Conservation (phyloP, 2,329 filamentous ascomycete genomes). For the Phoma sp. region DNA sequence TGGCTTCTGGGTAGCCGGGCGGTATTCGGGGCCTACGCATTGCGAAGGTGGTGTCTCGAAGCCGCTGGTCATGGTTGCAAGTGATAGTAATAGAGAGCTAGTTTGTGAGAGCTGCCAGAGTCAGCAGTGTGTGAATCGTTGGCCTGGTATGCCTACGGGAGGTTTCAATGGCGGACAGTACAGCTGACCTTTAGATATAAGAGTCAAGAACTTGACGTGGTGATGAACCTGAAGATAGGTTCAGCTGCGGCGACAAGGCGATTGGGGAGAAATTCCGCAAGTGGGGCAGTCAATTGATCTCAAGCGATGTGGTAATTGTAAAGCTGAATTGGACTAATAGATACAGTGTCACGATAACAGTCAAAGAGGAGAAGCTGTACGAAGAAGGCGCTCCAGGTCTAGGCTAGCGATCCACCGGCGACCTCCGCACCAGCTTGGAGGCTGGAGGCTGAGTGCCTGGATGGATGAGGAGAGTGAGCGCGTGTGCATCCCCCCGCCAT, state of each 20-base stretch:
- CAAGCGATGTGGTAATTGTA: conserved; percentile 19
- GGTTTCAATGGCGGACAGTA: neutral
- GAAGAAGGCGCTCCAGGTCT: conserved; percentile 23
- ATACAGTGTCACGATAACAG: conserved; percentile 26
- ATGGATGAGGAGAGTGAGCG: conserved; percentile 21
- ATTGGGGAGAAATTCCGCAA: conserved; percentile 17
- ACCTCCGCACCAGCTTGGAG: conserved; percentile 30
- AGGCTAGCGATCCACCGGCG: conserved; percentile 45
- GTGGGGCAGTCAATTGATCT: conserved; percentile 19
- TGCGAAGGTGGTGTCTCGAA: conserved; percentile 55
- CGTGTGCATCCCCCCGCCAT: conserved; percentile 14
- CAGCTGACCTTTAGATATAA: neutral
- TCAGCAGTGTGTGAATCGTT: neutral
- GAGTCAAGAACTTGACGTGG: conserved; percentile 3
- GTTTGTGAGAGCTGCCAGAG: neutral
- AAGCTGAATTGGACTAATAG: conserved; percentile 18
- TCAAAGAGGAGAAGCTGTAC: conserved; percentile 25
- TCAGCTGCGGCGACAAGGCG: conserved; percentile 16
- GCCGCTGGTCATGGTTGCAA: conserved; percentile 33
- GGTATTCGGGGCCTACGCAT: conserved; percentile 81
- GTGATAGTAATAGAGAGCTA: neutral
- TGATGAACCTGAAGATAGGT: conserved; percentile 13
- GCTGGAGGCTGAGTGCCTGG: conserved; percentile 9
- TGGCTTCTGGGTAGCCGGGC: conserved; percentile 76
- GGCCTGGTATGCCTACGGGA: neutral